phyloP scores from a whole-genome alignment of 805 yeast genomes.

The Sporopachydermia lactativora region DNA sequence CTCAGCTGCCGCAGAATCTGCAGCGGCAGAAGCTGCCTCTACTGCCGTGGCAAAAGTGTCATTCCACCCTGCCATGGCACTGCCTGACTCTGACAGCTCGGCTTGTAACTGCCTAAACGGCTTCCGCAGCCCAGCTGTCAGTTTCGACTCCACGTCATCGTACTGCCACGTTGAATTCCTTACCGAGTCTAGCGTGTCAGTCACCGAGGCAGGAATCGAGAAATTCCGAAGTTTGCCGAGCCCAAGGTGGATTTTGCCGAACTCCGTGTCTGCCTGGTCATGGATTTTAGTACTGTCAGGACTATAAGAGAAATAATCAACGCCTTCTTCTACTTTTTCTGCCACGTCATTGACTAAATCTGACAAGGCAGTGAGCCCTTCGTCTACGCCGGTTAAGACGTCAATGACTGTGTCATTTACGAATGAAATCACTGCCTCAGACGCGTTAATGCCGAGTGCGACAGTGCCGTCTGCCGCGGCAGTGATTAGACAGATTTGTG shows the following conservation, averaged over 20 bases:
- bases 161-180: slow-evolving; percentile 49
- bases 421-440: slow-evolving; percentile 42
- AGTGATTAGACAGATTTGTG: slow-evolving; percentile 70
- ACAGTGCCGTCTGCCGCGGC: slow-evolving; percentile 64
- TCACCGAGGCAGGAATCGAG: slow-evolving; percentile 51
- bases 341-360: slow-evolving; percentile 36
- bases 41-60: too few species aligned
- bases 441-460: slow-evolving; percentile 57
- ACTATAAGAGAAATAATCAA: not conserved
- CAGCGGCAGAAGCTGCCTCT: slow-evolving; percentile 11
- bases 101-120: slow-evolving; percentile 44
- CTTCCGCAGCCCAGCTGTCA: slow-evolving; percentile 34
- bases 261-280: slow-evolving; percentile 18
- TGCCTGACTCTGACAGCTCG: too few species aligned
- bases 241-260: slow-evolving; percentile 42
- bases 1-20: slow-evolving; percentile 21
- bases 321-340: slow-evolving; percentile 28
- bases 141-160: slow-evolving; percentile 43
- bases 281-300: slow-evolving; percentile 25
- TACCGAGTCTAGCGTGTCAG: slow-evolving; percentile 38
- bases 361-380: slow-evolving; percentile 49
- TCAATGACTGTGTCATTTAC: slow-evolving; percentile 47
- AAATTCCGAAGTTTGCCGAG: slow-evolving; percentile 40
- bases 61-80: too few species aligned
- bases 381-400: slow-evolving; percentile 47